Evolutionary conservation across 495 filamentous ascomycete species (phyloP), one percentile per base, ranked within the genome.

Genomic region (Aspergillus baeticus): DNA sequence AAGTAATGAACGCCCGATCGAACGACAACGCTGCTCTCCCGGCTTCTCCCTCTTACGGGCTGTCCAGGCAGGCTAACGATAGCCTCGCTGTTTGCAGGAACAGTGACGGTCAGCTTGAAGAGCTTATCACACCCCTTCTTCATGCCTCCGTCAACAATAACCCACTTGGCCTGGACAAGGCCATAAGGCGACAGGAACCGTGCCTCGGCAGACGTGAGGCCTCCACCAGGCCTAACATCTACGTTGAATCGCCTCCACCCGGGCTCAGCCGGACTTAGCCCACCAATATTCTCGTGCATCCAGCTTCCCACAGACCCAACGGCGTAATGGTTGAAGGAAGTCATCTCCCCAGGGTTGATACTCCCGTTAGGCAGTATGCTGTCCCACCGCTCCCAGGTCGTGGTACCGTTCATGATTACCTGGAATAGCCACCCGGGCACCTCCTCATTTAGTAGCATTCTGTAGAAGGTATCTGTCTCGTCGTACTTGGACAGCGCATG

Each of bases 311-410:
- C 70, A 2, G 69, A 63, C 4, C 78, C 78, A 22, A 81, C 62
- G 0, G 77, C 76, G 50, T 81, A 80, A 49, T 79, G 76, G 52
- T 81, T 83, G 60, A 84, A 84, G 15, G 74, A 79, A 1, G 77
- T 81, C 81, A 84, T 83, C 20, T 70, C 54, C 0, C 77, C 79
- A 0, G 78, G 72, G 49, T 84, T 83, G 5, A 83, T 61, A 5
- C 58, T 64, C 1, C 80, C 79, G 57, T 83, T 72, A 0, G 73
- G 70, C 2, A 79, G 62, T 53, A 84, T 73, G 20, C 71, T 75
- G 57, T 83, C 79, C 81, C 81, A 83, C 1, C 81, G 70, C 59
- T 84, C 80, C 81, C 79, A 83, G 2, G 77, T 77, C 2, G 79
- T 81, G 0, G 81, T 84, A 0, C 71, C 79, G 26, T 73, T 74